Conservation (phyloP, 768 basidiomycete species). For the Termitomyces sp. region DNA sequence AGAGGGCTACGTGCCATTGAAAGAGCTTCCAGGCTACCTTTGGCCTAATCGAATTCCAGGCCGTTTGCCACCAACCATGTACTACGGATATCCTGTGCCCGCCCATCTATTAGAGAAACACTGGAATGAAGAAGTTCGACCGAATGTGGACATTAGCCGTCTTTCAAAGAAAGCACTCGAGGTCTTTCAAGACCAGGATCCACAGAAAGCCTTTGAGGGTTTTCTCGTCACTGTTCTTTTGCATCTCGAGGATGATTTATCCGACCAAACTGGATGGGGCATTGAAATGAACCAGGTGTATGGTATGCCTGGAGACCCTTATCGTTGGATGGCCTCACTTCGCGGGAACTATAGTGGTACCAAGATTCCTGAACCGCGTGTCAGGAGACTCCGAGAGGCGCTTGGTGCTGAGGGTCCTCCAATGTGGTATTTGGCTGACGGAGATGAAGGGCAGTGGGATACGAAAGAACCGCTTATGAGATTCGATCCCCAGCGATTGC, state of each 20-base stretch:
- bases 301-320: background rate
- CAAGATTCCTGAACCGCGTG: background rate
- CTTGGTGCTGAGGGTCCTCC: background rate
- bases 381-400: background rate
- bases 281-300: background rate
- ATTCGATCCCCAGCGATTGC: background rate
- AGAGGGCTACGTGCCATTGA: background rate
- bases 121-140: background rate
- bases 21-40: background rate
- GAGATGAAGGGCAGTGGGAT: background rate
- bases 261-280: background rate
- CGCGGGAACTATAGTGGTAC: background rate
- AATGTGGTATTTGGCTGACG: background rate
- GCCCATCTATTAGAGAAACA: background rate
- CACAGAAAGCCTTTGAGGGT: background rate
- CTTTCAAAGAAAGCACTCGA: background rate
- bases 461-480: background rate
- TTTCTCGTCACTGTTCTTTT: background rate
- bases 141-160: background rate
- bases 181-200: background rate
- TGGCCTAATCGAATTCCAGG: background rate
- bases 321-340: background rate
- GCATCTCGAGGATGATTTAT: background rate
- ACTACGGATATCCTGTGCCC: background rate
- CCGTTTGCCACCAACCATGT: background rate